phyloP scores from a whole-genome alignment of 2,329 filamentous ascomycete genomes.

The Metarhizium brunneum region DNA sequence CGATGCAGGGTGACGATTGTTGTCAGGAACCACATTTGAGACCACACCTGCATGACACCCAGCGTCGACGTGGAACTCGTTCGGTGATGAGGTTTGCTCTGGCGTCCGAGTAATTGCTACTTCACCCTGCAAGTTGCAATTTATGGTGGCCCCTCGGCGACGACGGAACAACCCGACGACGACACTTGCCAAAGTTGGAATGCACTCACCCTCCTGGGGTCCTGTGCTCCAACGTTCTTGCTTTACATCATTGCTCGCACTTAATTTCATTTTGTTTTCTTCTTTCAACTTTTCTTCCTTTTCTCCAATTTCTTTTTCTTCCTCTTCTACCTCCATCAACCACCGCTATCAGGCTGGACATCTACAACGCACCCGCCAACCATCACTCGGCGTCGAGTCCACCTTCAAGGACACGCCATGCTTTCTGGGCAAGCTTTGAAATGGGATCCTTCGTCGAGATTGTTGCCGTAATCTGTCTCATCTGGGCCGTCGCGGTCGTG shows the following conservation, averaged over 20 bases:
- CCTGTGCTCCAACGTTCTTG: background rate
- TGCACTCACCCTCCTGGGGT: background rate
- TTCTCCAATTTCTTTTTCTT: background rate
- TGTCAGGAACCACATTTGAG: too few relatives aligned
- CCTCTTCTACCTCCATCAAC: background rate
- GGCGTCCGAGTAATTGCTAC: too few relatives aligned
- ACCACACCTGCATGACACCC: background rate
- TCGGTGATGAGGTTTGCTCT: background rate
- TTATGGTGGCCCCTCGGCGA: too few relatives aligned
- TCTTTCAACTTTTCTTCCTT: background rate
- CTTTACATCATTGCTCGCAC: background rate
- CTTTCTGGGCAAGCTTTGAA: conserved; percentile 4
- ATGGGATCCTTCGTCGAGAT: conserved; percentile 24
- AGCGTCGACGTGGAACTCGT: background rate
- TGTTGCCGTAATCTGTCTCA: conserved; percentile 37
- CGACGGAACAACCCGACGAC: background rate
- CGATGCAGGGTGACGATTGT: too few relatives aligned
- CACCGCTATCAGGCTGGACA: background rate
- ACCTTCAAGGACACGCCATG: conserved; percentile 3
- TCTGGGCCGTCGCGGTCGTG: conserved; percentile 44
- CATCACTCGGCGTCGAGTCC: background rate
- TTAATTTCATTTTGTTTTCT: too few relatives aligned
- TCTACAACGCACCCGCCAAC: background rate
- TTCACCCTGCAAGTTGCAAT: too few relatives aligned
- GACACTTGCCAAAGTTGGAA: background rate